phyloP scores from a whole-genome alignment of 2,329 filamentous ascomycete genomes.

The Albifimbria verrucaria region DNA sequence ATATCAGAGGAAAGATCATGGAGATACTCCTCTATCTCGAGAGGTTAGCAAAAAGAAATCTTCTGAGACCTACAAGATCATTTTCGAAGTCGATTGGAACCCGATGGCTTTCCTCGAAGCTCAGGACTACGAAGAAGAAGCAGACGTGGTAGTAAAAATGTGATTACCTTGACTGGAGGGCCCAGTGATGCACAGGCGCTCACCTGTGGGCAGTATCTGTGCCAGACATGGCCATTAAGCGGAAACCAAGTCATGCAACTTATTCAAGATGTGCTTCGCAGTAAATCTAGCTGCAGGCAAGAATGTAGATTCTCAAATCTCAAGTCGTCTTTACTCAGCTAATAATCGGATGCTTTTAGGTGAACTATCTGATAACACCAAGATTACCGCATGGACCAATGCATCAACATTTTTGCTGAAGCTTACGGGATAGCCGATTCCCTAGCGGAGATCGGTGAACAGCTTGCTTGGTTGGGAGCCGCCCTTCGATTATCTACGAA shows the following conservation, averaged over 20 bases:
- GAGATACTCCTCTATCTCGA: background rate
- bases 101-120: background rate
- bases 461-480: slow-evolving; percentile 11
- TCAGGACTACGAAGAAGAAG: background rate
- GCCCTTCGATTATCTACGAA: slow-evolving; percentile 6
- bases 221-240: background rate
- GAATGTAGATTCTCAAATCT: background rate
- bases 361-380: background rate
- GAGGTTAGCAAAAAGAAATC: background rate
- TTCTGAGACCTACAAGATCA: background rate
- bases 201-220: background rate
- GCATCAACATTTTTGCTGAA: background rate
- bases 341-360: background rate
- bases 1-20: background rate
- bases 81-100: background rate
- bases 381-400: background rate
- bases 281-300: background rate
- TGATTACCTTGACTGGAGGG: background rate
- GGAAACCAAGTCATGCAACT: background rate
- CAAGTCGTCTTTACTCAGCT: background rate
- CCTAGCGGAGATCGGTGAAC: slow-evolving; percentile 9
- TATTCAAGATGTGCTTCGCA: background rate
- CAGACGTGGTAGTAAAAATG: background rate
- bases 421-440: background rate
- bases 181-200: background rate